phyloP scores from a whole-genome alignment of 2,329 filamentous ascomycete genomes.

The Neonectria punicea region DNA sequence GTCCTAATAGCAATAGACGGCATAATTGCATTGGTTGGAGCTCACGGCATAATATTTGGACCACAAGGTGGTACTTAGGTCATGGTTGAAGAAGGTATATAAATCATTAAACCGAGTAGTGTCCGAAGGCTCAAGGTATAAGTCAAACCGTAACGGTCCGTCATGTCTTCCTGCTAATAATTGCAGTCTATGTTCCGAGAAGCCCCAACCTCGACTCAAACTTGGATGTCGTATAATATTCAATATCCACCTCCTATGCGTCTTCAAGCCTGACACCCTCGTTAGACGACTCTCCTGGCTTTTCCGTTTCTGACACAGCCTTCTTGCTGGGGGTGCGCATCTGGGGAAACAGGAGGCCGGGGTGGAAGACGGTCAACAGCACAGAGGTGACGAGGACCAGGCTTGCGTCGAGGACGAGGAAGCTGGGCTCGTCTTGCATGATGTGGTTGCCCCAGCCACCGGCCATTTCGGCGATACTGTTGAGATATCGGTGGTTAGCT shows the following conservation, averaged over 20 bases:
- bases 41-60: not conserved
- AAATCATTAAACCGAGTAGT: not conserved
- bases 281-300: constrained; percentile 41
- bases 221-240: not conserved
- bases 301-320: constrained; percentile 35
- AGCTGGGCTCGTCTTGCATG: constrained; percentile 70
- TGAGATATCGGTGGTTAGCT: constrained; percentile 19
- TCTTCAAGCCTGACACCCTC: constrained; percentile 38
- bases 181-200: not conserved
- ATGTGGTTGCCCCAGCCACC: constrained; percentile 72
- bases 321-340: constrained; percentile 54
- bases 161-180: not conserved
- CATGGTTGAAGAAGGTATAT: not conserved
- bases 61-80: not conserved
- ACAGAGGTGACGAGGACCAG: constrained; percentile 62
- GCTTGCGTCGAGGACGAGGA: constrained; percentile 65
- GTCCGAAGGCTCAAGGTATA: not conserved
- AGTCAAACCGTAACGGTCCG: not conserved
- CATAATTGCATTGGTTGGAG: constrained; percentile 22
- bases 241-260: constrained; percentile 22
- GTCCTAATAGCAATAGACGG: constrained; percentile 41
- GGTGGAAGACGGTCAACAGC: constrained; percentile 64
- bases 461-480: constrained; percentile 70
- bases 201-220: not conserved
- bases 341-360: constrained; percentile 65